These are phyloP conservation scores for Clarkia xantiana DNA, from an alignment of 345 rosid genomes.

Conservation along the genomic window DNA sequence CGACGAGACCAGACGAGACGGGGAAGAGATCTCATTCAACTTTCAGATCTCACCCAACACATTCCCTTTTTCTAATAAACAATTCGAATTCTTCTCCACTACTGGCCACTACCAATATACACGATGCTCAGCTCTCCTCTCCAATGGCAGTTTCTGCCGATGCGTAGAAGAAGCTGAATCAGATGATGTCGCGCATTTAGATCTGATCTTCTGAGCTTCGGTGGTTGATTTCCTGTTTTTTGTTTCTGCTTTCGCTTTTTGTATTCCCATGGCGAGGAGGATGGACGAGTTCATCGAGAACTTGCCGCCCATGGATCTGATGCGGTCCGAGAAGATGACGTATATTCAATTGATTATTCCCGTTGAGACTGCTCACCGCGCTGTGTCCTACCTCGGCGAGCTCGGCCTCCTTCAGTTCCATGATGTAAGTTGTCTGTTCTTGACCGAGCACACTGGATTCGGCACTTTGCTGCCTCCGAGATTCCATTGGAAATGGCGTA, in stretches of 20 bases:
- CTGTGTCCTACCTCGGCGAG: constrained; percentile 38
- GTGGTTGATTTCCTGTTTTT: no score
- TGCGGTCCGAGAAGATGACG: constrained; percentile 95
- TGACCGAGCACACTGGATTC: no score
- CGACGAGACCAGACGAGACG: neutral
- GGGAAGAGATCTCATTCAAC: neutral
- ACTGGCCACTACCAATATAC: neutral
- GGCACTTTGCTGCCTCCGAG: no score
- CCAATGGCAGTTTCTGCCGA: constrained; percentile 1
- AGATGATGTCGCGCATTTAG: neutral
- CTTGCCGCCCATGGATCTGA: constrained; percentile 90
- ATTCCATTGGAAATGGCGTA: no score
- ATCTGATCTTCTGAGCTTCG: no score
- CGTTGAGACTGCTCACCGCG: constrained; percentile 79
- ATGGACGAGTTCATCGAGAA: constrained; percentile 55
- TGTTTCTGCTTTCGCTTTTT: no score
- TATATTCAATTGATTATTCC: constrained; percentile 92
- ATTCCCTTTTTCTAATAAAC: no score
- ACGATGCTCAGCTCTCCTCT: neutral
- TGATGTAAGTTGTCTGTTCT: constrained; percentile 21
- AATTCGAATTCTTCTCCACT: neutral
- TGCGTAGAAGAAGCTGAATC: constrained; percentile 3
- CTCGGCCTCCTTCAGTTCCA: constrained; percentile 38
- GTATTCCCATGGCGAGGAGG: constrained; percentile 8
- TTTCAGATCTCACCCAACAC: neutral